A percentile compares a stretch with the other conserved stretches of the same genome.
phyloP scores from a whole-genome alignment of 768 basidiomycete species.

The Lentinula detonsa region DNA sequence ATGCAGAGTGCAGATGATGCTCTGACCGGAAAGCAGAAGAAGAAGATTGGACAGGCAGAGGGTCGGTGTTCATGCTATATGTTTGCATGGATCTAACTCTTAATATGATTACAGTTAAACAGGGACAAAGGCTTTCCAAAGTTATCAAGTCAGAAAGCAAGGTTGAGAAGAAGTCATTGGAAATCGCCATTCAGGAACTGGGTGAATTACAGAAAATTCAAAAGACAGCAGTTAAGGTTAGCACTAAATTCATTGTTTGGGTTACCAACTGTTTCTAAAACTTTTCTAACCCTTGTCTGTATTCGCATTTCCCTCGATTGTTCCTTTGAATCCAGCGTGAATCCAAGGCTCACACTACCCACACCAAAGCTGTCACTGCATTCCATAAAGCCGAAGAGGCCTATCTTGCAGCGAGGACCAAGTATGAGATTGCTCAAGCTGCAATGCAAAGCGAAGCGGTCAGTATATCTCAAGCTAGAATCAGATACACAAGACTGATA shows the following conservation, averaged over 20 bases:
- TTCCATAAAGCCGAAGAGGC: slow-evolving; percentile 61
- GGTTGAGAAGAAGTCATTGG: slow-evolving; percentile 58
- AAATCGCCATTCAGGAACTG: slow-evolving; percentile 58
- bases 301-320: not conserved
- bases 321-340: slow-evolving; percentile 37
- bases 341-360: slow-evolving; percentile 43
- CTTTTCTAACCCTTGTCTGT: no score
- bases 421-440: slow-evolving; percentile 46
- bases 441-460: slow-evolving; percentile 36
- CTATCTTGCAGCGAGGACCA: slow-evolving; percentile 56
- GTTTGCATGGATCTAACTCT: not conserved
- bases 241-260: slow-evolving; percentile 3
- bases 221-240: slow-evolving; percentile 54
- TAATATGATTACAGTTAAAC: slow-evolving; percentile 35
- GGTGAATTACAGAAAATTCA: slow-evolving; percentile 66
- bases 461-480: not conserved
- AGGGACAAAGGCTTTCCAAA: slow-evolving; percentile 57
- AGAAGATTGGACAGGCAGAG: slow-evolving; percentile 45
- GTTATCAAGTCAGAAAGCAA: slow-evolving; percentile 67
- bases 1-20: slow-evolving; percentile 40
- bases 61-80: slow-evolving; percentile 26
- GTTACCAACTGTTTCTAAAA: no score
- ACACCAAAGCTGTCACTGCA: slow-evolving; percentile 45
- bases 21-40: slow-evolving; percentile 44
- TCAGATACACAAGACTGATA: not conserved